Conservation (phyloP, 768 basidiomycete genomes). For the Auricularia auricula-judae region DNA sequence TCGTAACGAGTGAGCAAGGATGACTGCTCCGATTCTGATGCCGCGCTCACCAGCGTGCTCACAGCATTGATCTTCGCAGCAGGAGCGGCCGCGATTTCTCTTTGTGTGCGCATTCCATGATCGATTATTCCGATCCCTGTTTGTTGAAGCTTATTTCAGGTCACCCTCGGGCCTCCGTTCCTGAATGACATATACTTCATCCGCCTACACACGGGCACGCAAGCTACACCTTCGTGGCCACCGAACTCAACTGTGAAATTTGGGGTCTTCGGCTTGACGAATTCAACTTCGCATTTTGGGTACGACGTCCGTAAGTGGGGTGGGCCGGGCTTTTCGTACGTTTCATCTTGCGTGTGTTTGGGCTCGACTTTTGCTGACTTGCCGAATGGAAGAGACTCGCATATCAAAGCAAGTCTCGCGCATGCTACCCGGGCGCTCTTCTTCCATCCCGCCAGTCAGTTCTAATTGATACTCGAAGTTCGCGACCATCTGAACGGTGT, state of each 20-base stretch:
- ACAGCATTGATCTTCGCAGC: not conserved
- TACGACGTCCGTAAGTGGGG: not conserved
- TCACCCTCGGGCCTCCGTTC: not conserved
- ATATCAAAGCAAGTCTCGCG: not conserved
- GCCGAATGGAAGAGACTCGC: not conserved
- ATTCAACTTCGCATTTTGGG: not conserved
- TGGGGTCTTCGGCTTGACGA: not conserved
- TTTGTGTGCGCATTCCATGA: not conserved
- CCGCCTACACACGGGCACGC: not conserved
- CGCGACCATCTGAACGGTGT: not conserved
- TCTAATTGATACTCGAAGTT: not conserved
- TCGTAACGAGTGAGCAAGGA: not conserved
- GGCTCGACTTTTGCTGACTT: not conserved
- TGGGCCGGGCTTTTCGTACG: not conserved
- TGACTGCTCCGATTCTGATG: not conserved
- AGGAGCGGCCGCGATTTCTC: not conserved
- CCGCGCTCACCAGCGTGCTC: not conserved
- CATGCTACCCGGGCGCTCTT: not conserved
- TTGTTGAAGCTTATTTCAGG: not conserved
- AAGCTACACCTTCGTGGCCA: not conserved
- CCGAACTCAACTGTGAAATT: not conserved
- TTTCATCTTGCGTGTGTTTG: not conserved
- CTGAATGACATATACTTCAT: not conserved
- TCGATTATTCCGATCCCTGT: not conserved
- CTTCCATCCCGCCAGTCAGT: not conserved